These are phyloP conservation scores for Pseudogymnoascus sp. DNA, from an alignment of 2,329 filamentous ascomycete species.

Conservation along the genomic window DNA sequence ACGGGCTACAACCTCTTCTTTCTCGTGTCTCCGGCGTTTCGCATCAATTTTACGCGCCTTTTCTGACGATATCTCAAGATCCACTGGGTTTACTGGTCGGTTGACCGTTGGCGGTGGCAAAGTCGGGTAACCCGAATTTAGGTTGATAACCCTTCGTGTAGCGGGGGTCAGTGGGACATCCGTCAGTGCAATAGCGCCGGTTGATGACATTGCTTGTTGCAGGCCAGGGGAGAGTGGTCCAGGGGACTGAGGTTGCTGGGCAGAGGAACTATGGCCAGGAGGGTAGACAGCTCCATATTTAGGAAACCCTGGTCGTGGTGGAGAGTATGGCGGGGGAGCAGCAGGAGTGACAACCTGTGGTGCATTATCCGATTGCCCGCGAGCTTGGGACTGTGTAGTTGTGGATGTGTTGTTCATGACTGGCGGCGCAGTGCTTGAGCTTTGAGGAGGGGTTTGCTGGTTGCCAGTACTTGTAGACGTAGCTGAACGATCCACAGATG, in stretches of 20 bases:
- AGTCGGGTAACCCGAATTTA: slow-evolving; percentile 25
- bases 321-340: slow-evolving; percentile 26
- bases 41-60: slow-evolving; percentile 26
- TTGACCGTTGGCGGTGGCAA: neutral
- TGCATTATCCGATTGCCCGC: neutral
- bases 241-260: slow-evolving; percentile 47
- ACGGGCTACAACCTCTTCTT: slow-evolving; percentile 53
- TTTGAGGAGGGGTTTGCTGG: neutral
- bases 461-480: neutral
- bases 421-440: neutral
- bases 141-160: slow-evolving; percentile 22
- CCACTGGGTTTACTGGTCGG: slow-evolving; percentile 9
- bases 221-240: slow-evolving; percentile 55
- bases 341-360: neutral
- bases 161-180: slow-evolving; percentile 48
- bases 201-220: slow-evolving; percentile 52
- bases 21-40: slow-evolving; percentile 50
- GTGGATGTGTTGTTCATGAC: neutral
- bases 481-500: neutral
- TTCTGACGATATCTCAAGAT: slow-evolving; percentile 15
- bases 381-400: neutral
- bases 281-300: slow-evolving; percentile 52
- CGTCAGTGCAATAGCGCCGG: slow-evolving; percentile 51
- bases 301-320: slow-evolving; percentile 17
- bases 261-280: slow-evolving; percentile 36